Evolutionary conservation across 2,329 filamentous ascomycete genomes (phyloP).

Genomic region (Falciphora oryzae): DNA sequence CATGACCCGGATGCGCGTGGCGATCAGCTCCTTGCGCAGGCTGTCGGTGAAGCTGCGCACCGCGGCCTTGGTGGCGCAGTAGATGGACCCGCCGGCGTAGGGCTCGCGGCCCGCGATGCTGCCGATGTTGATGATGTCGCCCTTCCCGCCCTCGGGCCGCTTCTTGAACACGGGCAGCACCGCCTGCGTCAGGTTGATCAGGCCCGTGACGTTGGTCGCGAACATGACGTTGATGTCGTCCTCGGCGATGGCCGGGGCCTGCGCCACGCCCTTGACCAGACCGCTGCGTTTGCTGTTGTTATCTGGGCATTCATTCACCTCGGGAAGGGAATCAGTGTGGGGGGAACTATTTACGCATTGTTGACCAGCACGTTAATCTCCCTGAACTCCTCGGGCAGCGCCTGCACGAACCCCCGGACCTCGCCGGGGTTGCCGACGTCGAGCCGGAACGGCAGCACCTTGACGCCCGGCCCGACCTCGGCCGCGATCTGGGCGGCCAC

Average conservation of each 20-base stretch:
- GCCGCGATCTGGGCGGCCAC: conserved; percentile 69
- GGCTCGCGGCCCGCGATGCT: conserved; percentile 86
- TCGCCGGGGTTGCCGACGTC: conserved; percentile 80
- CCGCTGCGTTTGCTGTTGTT: conserved; percentile 47
- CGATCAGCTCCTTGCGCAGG: conserved; percentile 75
- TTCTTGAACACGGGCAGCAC: conserved; percentile 76
- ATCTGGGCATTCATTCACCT: too few species aligned
- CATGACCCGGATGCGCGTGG: conserved; percentile 75
- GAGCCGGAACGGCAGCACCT: conserved; percentile 75
- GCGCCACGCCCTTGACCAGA: conserved; percentile 80
- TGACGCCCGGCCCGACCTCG: conserved; percentile 73
- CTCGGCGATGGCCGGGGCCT: conserved; percentile 74
- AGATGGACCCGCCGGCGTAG: conserved; percentile 81
- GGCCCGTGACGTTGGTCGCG: conserved; percentile 84
- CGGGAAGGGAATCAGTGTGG: not conserved
- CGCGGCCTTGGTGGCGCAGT: conserved; percentile 89
- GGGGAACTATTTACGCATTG: conserved; percentile 66
- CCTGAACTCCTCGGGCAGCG: conserved; percentile 73
- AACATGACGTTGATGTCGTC: conserved; percentile 87
- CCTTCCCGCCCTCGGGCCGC: conserved; percentile 67
- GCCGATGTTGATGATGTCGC: conserved; percentile 93
- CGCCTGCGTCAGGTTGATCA: conserved; percentile 96
- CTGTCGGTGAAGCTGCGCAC: conserved; percentile 80
- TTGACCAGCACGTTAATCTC: conserved; percentile 89
- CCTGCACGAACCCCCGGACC: conserved; percentile 64